Percentiles rank a stretch among this genome's conserved stretches.
These are phyloP conservation scores for Aureobasidium sp. DNA, from an alignment of 2,329 filamentous ascomycete species.

Conservation along the genomic window DNA sequence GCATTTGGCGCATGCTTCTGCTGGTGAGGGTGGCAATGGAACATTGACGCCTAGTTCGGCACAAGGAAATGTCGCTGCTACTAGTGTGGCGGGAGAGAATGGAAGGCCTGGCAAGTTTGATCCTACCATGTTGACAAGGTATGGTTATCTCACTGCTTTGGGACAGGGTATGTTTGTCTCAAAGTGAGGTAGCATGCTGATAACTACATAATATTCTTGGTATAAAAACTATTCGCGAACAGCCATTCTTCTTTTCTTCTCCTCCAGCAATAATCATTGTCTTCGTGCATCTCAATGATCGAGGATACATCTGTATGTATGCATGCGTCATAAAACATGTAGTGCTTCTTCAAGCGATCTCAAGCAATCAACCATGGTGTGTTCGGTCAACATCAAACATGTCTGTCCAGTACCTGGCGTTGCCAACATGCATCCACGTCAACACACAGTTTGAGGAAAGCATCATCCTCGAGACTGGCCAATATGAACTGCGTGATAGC, in stretches of 20 bases:
- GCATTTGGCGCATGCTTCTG: slow-evolving; percentile 47
- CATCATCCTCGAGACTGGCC: slow-evolving; percentile 38
- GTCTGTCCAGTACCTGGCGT: slow-evolving; percentile 36
- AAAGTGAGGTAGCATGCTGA: neutral
- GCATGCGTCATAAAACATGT: neutral
- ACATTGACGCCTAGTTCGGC: slow-evolving; percentile 2
- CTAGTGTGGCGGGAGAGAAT: slow-evolving; percentile 10
- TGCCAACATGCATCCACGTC: slow-evolving; percentile 43
- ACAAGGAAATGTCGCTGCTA: slow-evolving; percentile 16
- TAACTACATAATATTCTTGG: slow-evolving; percentile 4
- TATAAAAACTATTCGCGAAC: neutral
- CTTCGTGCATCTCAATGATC: neutral
- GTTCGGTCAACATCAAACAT: neutral
- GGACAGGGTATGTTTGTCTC: slow-evolving; percentile 27
- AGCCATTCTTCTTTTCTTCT: neutral
- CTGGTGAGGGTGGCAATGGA: slow-evolving; percentile 12
- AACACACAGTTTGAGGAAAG: slow-evolving; percentile 42
- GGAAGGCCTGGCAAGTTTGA: slow-evolving; percentile 21
- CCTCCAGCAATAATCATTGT: neutral
- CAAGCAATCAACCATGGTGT: neutral
- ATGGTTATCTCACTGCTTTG: slow-evolving; percentile 29
- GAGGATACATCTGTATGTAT: neutral
- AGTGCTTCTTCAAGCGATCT: neutral
- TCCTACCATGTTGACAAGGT: slow-evolving; percentile 29
- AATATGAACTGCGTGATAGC: slow-evolving; percentile 43